Evolutionary conservation across 768 basidiomycete genomes (phyloP).

Genomic region (Trametes sanguinea): DNA sequence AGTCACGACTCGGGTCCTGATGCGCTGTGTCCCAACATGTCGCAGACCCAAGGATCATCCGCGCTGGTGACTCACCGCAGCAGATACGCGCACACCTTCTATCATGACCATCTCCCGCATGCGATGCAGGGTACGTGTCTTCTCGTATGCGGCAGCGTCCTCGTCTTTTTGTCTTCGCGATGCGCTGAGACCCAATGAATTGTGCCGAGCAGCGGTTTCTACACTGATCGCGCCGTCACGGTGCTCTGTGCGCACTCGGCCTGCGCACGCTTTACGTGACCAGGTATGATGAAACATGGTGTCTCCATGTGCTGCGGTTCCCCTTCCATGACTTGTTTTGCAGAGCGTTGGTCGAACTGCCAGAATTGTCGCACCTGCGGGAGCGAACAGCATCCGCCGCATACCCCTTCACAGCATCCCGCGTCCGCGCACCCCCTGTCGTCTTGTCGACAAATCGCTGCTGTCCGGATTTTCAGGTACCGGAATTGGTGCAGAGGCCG

Average conservation of each 20-base stretch:
- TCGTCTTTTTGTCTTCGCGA: background rate
- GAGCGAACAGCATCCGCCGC: slow-evolving; percentile 15
- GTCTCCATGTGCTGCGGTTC: slow-evolving; percentile 14
- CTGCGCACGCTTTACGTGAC: slow-evolving; percentile 13
- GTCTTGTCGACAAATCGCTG: slow-evolving; percentile 20
- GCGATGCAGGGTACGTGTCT: slow-evolving; percentile 6
- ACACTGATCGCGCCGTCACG: background rate
- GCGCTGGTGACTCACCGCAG: slow-evolving; percentile 8
- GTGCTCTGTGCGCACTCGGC: too few relatives aligned
- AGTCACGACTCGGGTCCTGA: slow-evolving; percentile 9
- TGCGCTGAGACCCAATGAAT: background rate
- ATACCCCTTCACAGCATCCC: slow-evolving; percentile 16
- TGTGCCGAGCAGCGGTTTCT: background rate
- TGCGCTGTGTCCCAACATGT: background rate
- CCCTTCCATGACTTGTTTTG: slow-evolving; percentile 3
- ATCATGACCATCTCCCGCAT: slow-evolving; percentile 10
- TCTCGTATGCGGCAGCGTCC: background rate
- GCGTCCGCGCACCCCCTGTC: slow-evolving; percentile 13
- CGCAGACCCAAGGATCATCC: background rate
- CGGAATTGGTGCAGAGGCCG: slow-evolving; percentile 2
- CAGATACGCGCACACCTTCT: background rate
- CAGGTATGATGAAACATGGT: slow-evolving; percentile 11
- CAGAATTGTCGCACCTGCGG: slow-evolving; percentile 1
- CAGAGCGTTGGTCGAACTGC: slow-evolving; percentile 1
- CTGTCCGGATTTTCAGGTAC: slow-evolving; percentile 24